Evolutionary conservation across 345 rosid species (phyloP).

Genomic region (Anastatica hierochuntica): DNA sequence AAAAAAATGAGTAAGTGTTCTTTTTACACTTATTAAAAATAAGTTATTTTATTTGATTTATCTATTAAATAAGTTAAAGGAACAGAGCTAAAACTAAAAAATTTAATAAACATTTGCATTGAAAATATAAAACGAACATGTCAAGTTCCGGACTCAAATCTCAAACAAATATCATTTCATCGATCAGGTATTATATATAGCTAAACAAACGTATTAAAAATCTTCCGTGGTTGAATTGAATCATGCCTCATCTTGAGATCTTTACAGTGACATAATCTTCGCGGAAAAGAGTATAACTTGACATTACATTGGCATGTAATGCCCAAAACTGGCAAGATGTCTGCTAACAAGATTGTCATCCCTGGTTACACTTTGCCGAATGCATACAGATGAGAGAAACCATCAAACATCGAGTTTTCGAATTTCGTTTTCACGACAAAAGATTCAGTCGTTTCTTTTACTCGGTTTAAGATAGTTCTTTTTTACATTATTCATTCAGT

Average conservation of each 20-base stretch:
- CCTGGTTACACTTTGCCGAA: constrained; percentile 68
- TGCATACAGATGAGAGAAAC: constrained; percentile 65
- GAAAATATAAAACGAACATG: constrained; percentile 74
- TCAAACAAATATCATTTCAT: constrained; percentile 87
- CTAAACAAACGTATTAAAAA: not conserved
- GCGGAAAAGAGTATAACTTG: constrained; percentile 73
- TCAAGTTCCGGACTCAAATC: constrained; percentile 62
- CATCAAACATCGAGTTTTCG: constrained; percentile 8
- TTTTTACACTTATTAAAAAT: too few relatives aligned
- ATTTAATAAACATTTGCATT: not conserved
- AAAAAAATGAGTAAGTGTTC: too few relatives aligned
- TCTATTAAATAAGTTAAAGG: too few relatives aligned
- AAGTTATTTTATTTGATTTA: too few relatives aligned
- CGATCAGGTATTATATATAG: constrained; percentile 83
- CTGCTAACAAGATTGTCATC: constrained; percentile 60
- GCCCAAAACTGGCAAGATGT: constrained; percentile 96
- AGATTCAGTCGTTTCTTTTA: too few relatives aligned
- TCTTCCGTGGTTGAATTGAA: too few relatives aligned
- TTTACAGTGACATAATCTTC: constrained; percentile 72
- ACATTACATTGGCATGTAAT: constrained; percentile 94
- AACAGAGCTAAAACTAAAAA: too few relatives aligned
- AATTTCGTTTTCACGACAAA: too few relatives aligned
- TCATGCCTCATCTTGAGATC: constrained; percentile 4
- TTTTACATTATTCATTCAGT: constrained; percentile 1
- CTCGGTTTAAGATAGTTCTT: too few relatives aligned